Evolutionary conservation across 2,329 filamentous ascomycete species (phyloP), one percentile per base, ranked within the genome.

Genomic region (Stachybotrys echinatus): DNA sequence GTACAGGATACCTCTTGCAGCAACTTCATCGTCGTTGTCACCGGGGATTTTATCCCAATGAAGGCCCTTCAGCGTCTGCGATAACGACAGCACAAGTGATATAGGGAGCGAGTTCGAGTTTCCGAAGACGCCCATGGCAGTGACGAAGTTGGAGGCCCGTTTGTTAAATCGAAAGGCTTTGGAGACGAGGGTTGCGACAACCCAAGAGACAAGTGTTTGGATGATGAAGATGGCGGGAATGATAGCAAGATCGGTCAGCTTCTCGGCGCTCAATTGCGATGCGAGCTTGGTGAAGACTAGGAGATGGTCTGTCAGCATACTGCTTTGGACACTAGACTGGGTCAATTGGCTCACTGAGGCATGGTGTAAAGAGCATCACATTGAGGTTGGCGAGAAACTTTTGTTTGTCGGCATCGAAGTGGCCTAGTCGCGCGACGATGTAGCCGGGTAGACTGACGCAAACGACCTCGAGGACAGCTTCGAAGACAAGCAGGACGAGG

Each of bases 61-160:
- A 27, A 99, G 77, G 6, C 94, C 94, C 60, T 86, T 84, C 50
- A 99, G 78, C 1, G 94, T 99, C 65, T 96, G 88, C 14, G 92
- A 95, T 12, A 99, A 79, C 8, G 92, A 96, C 50, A 97, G 81
- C 54, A 99, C 91, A 50, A 99, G 83, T 0, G 94, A 99, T 54
- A 99, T 97, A 1, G 94, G 94, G 19, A 99, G 80, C 18, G 94
- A 97, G 71, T 99, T 99, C 31, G 92, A 97, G 68, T 99, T 99
- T 60, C 92, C 94, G 67, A 99, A 99, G 45, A 97, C 80, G 37
- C 89, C 92, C 94, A 99, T 99, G 48, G 94, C 94, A 27, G 90
- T 88, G 40, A 99, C 88, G 63, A 99, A 99, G 72, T 99, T 99
- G 57, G 86, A 82, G 40, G 91, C 88, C 54, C 92, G 84, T 67